Evolutionary conservation across 2,329 filamentous ascomycete species (phyloP), one percentile per base, ranked within the genome.

Genomic region (Clonostachys chloroleuca): DNA sequence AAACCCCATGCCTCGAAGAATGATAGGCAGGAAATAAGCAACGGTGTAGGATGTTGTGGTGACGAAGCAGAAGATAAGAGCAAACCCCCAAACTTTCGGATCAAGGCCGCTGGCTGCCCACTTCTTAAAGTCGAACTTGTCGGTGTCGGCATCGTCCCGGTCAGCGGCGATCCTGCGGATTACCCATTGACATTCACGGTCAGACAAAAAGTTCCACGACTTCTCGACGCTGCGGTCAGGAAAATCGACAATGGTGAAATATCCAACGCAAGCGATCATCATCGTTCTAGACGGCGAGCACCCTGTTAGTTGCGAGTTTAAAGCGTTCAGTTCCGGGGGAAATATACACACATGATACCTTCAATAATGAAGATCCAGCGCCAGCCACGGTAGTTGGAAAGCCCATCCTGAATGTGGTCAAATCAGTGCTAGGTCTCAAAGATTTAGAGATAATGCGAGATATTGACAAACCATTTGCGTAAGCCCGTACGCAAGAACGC

Each of bases 321-420:
- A n/a, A 7, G 42, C 39, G 10, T 49, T 40, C 7, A 47, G 47
- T 40, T 48, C 46, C 12, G 66, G 55, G 43, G 71, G 69, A 51
- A 75, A 75, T 3, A 73, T 56, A 72, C 72, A 9, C 24, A 55
- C 2, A 74, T 76, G 2, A 90, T 73, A 2, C 88, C 88, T 65
- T 87, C 83, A 6, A 87, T 74, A 37, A 87, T 80, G 50, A 84
- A 84, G 46, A 84, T 83, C 82, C 78, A 86, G 9, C 77, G 73
- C 80, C 80, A 86, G 3, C 81, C 81, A 10, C 24, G 24, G 24
- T 30, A 30, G 24, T 30, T 30, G 1, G 24, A 30, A 75, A 49
- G 68, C 57, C 73, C 72, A 75, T 5, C 73, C 72, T 12, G 60
- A 54, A 10, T 75, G 59, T 2, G 69, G 68, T 37, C 62, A 64